Percentiles rank a stretch among this genome's conserved stretches.
These are phyloP conservation scores for Penicilliopsis zonata DNA, from an alignment of 495 filamentous ascomycete species.

Conservation along the genomic window DNA sequence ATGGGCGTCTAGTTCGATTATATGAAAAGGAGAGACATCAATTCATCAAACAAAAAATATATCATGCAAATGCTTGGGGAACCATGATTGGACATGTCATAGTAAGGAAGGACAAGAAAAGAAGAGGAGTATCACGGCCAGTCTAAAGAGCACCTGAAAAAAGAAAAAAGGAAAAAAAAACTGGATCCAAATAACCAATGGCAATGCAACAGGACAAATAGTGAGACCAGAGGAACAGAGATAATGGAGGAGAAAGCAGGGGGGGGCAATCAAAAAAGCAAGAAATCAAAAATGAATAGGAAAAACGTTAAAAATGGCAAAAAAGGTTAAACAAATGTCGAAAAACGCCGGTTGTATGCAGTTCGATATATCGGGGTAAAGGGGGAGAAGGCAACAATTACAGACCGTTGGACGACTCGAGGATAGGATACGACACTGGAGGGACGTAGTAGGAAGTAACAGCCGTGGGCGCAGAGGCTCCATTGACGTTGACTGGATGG, in stretches of 20 bases:
- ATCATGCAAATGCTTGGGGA: background rate
- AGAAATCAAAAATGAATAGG: conserved; percentile 5
- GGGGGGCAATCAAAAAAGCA: background rate
- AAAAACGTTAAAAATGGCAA: conserved; percentile 5
- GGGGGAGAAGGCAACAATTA: too few species aligned
- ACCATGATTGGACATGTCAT: conserved; percentile 7
- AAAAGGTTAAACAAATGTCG: too few species aligned
- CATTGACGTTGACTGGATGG: too few species aligned
- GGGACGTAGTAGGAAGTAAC: conserved; percentile 28
- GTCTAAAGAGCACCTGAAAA: background rate
- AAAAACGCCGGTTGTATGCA: too few species aligned
- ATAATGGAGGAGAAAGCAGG: too few species aligned
- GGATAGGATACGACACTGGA: conserved; percentile 23
- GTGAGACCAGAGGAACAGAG: too few species aligned
- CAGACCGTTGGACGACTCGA: conserved; percentile 11
- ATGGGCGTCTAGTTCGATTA: conserved; percentile 23
- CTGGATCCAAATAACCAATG: too few species aligned
- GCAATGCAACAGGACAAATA: too few species aligned
- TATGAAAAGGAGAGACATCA: conserved; percentile 29
- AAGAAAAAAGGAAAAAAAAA: background rate
- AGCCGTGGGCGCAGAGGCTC: conserved; percentile 8
- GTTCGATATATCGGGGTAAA: too few species aligned
- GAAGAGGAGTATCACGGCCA: conserved; percentile 7
- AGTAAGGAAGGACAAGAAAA: conserved; percentile 28
- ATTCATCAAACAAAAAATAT: conserved; percentile 15